phyloP scores from a whole-genome alignment of 2,329 filamentous ascomycete genomes.

The Fusarium odoratissimum region DNA sequence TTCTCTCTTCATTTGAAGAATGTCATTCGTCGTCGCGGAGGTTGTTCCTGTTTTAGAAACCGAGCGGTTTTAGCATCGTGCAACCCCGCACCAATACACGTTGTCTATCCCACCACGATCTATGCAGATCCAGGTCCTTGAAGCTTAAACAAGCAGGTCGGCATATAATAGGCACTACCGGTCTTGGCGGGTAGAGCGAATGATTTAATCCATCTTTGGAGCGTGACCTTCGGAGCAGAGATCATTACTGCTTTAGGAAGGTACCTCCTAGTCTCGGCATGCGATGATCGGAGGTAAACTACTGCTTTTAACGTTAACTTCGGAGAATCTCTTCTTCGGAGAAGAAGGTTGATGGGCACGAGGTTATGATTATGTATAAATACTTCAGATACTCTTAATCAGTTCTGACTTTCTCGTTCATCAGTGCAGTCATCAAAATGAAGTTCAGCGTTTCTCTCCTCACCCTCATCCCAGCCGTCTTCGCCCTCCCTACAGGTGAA shows the following conservation, averaged over 20 bases:
- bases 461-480: constrained; percentile 37
- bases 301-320: not conserved
- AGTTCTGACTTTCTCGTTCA: not conserved
- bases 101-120: constrained; percentile 9
- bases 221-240: constrained; percentile 25
- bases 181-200: constrained; percentile 16
- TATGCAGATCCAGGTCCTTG: constrained; percentile 16
- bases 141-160: constrained; percentile 15
- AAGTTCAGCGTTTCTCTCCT: constrained; percentile 46
- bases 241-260: constrained; percentile 35
- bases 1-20: not conserved
- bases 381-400: not conserved
- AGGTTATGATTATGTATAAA: constrained; percentile 12
- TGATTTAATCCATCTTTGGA: constrained; percentile 2
- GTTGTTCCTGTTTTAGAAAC: constrained; percentile 17
- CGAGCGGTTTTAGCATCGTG: not conserved
- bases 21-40: constrained; percentile 12
- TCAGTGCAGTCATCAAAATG: constrained; percentile 41
- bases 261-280: constrained; percentile 6
- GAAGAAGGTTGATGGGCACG: no score
- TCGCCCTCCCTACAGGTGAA: constrained; percentile 37
- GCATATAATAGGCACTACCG: not conserved
- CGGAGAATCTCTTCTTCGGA: not conserved
- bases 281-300: not conserved
- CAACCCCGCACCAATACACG: constrained; percentile 35